Conservation (phyloP, 331 rosid species). For the Phaseolus coccineus region DNA sequence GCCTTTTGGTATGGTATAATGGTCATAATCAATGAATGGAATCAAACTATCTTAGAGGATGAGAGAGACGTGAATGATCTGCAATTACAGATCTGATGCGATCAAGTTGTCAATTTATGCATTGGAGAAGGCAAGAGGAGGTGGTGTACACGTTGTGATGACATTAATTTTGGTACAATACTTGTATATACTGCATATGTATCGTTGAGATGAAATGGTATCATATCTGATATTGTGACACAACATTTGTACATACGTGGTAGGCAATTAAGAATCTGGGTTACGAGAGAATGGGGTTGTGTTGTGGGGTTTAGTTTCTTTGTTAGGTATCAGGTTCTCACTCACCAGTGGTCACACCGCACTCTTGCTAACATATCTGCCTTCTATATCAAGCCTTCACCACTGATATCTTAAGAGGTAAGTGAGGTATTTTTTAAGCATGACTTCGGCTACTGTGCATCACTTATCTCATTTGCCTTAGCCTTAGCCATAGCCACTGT, state of each 20-base stretch:
- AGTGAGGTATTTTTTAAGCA: background rate
- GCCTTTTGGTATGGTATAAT: background rate
- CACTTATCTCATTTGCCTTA: background rate
- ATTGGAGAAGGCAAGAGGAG: background rate
- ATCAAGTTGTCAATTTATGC: slow-evolving; percentile 38
- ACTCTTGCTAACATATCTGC: background rate
- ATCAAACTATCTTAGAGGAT: slow-evolving; percentile 7
- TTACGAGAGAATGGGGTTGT: background rate
- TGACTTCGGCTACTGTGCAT: background rate
- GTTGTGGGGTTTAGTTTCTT: background rate
- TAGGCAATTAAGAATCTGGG: background rate
- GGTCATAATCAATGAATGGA: background rate
- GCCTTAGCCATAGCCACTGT: background rate
- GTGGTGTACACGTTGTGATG: background rate
- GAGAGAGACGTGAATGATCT: slow-evolving; percentile 12
- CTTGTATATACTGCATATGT: background rate
- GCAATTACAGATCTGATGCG: slow-evolving; percentile 24
- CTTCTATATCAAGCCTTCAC: slow-evolving; percentile 2
- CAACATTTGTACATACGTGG: background rate
- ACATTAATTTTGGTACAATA: slow-evolving; percentile 4
- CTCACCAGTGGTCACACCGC: slow-evolving; percentile 28
- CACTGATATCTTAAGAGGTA: slow-evolving; percentile 3
- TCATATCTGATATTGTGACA: background rate
- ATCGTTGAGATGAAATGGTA: background rate
- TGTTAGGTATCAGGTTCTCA: slow-evolving; percentile 28